Base-by-base conservation (phyloP, 495 filamentous ascomycete genomes). In the Hypoxylon cercidicola region DNA sequence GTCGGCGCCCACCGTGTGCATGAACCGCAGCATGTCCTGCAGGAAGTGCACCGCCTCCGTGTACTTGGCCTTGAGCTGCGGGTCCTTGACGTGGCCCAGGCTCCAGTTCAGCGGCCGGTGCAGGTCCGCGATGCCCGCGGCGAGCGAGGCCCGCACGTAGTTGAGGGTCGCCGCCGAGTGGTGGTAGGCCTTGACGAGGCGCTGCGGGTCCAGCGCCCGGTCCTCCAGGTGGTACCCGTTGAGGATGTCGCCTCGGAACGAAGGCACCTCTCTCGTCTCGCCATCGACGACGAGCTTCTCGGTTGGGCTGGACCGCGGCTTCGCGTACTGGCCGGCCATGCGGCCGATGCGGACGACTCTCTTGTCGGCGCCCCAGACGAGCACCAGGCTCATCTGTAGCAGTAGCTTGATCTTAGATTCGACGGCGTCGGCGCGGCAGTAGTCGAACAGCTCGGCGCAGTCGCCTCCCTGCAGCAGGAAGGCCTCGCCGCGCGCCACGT, bases 251-350 rank as follows among this genome's bases (percentile, higher is more conserved):
- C 95, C 95, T 37, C 96, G 82, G 80, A 98, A 98, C 2, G 90
- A 93, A 11, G 90, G 91, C 54, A 97, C 90, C 69, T 92, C 85
- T 44, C 84, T 84, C 0, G 55, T 55, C 10, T 16, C 63, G 48
- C 93, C 93, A 65, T 96, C 77, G 18, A 43, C 20, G 7, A 55
- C 41, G 55, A 97, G 76, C 2, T 82, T 82, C 79, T 99, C 95
- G 50, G 88, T 95, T 3, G 94, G 90, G 51, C 88, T 95, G 12
- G 92, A 96, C 32, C 95, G 82, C 0, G 95, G 95, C 74, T 99
- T 99, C 16, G 95, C 95, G 59, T 94, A 99, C 78, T 99, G 95
- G 4, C 95, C 95, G 15, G 95, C 95, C 88, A 97, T 97, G 47
- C 95, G 87, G 15, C 91, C 95, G 66, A 99, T 95, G 63, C 95